phyloP scores from a whole-genome alignment of 2,329 filamentous ascomycete species.

The Xylariaceae sp. region DNA sequence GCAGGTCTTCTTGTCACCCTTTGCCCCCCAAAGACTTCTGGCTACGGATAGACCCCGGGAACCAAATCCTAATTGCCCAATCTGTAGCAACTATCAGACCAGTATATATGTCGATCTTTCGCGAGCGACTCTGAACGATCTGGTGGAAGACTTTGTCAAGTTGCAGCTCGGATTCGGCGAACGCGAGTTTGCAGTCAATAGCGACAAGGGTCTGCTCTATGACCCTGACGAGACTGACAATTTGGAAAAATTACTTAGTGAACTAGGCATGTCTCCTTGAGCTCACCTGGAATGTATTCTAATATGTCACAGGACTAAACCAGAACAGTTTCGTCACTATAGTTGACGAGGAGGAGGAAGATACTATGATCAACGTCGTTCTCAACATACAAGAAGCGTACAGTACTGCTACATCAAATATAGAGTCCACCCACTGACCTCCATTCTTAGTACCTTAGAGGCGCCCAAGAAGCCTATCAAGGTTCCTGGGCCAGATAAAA shows the following conservation, averaged over 20 bases:
- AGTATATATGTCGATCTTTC: conserved; percentile 65
- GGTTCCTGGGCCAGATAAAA: conserved; percentile 38
- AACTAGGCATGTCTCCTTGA: conserved; percentile 55
- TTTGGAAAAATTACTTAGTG: conserved; percentile 70
- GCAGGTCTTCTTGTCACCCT: conserved; percentile 74
- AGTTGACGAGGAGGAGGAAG: conserved; percentile 74
- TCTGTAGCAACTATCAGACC: conserved; percentile 72
- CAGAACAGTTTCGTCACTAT: conserved; percentile 75
- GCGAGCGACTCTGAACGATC: conserved; percentile 69
- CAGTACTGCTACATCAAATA: conserved; percentile 27
- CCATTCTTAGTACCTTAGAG: conserved; percentile 10
- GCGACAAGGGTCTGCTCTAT: conserved; percentile 74
- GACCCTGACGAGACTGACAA: conserved; percentile 89
- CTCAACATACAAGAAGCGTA: conserved; percentile 64
- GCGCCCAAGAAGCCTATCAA: conserved; percentile 53
- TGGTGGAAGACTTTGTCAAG: conserved; percentile 73
- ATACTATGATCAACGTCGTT: conserved; percentile 74
- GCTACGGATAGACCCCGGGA: conserved; percentile 51
- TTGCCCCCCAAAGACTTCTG: conserved; percentile 54
- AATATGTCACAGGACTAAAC: conserved; percentile 53
- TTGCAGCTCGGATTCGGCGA: conserved; percentile 71
- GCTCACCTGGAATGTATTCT: conserved; percentile 12
- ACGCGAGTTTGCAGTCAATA: conserved; percentile 72
- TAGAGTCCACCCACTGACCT: conserved; percentile 19
- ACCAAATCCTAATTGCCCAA: conserved; percentile 78